phyloP scores from a whole-genome alignment of 768 basidiomycete genomes.

The Tulasnella sp. region DNA sequence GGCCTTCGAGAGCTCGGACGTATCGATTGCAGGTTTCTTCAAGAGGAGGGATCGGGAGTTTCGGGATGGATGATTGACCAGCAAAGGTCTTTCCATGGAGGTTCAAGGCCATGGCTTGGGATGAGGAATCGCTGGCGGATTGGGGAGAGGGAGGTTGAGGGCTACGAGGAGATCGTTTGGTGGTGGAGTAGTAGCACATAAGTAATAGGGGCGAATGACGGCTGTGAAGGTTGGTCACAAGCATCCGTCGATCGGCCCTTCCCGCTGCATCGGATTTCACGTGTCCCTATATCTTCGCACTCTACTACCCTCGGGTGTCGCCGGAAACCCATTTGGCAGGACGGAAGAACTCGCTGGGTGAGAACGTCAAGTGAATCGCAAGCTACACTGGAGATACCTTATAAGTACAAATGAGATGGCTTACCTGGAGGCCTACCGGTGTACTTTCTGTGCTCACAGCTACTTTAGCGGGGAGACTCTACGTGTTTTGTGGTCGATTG shows the following conservation, averaged over 20 bases:
- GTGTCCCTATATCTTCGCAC: neutral
- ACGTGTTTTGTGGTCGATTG: neutral
- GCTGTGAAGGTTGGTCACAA: neutral
- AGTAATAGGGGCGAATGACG: neutral
- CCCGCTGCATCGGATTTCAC: neutral
- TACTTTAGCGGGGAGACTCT: neutral
- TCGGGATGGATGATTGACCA: slow-evolving; percentile 51
- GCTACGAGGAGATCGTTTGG: neutral
- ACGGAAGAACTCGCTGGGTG: neutral
- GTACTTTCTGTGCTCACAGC: neutral
- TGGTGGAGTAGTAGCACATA: neutral
- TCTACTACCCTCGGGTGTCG: neutral
- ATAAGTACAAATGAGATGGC: neutral
- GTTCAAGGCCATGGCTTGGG: neutral
- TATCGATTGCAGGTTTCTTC: slow-evolving; percentile 80
- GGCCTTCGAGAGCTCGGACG: slow-evolving; percentile 61
- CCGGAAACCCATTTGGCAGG: neutral
- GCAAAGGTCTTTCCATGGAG: slow-evolving; percentile 10
- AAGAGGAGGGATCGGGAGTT: slow-evolving; percentile 80
- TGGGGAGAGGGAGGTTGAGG: neutral
- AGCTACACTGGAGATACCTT: neutral
- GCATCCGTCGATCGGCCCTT: neutral
- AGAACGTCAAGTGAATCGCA: neutral
- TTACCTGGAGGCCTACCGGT: neutral
- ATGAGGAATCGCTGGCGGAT: neutral